These are phyloP conservation scores for Encephalitozoon intestinalis DNA, from an alignment of 371 early-diverging fungal genomes.

Conservation along the genomic window DNA sequence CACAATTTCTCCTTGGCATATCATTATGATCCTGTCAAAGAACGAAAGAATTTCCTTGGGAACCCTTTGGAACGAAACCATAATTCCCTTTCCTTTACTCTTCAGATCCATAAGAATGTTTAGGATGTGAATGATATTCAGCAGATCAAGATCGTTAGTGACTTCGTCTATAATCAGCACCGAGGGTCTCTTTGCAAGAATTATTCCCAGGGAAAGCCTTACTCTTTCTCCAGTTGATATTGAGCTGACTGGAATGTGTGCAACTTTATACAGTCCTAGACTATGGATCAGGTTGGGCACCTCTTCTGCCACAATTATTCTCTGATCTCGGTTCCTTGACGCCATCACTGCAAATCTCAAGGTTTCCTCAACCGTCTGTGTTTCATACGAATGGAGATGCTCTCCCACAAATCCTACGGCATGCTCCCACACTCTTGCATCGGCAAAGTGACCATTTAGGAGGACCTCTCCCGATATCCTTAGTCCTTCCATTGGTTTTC, in stretches of 20 bases:
- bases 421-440: slow-evolving; percentile 22
- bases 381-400: slow-evolving; percentile 60
- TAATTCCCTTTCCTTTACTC: slow-evolving; percentile 71
- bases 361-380: slow-evolving; percentile 51
- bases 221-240: slow-evolving; percentile 59
- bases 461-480: slow-evolving; percentile 66
- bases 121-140: slow-evolving; percentile 77
- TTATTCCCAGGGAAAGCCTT: slow-evolving; percentile 53
- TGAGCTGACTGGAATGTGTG: slow-evolving; percentile 45
- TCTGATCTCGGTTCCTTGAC: slow-evolving; percentile 59
- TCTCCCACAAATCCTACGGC: slow-evolving; percentile 63
- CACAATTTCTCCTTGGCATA: slow-evolving; percentile 63
- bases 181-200: slow-evolving; percentile 46
- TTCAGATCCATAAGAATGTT: slow-evolving; percentile 69
- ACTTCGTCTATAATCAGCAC: slow-evolving; percentile 69
- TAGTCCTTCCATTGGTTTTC: slow-evolving; percentile 13
- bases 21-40: slow-evolving; percentile 73
- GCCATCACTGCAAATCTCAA: slow-evolving; percentile 44
- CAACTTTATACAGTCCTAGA: slow-evolving; percentile 54
- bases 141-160: slow-evolving; percentile 74
- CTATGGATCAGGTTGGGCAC: slow-evolving; percentile 46
- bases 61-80: slow-evolving; percentile 82
- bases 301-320: slow-evolving; percentile 44
- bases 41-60: slow-evolving; percentile 74
- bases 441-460: slow-evolving; percentile 67